phyloP scores from a whole-genome alignment of 2,329 filamentous ascomycete genomes.

The Aspergillus tamarii region DNA sequence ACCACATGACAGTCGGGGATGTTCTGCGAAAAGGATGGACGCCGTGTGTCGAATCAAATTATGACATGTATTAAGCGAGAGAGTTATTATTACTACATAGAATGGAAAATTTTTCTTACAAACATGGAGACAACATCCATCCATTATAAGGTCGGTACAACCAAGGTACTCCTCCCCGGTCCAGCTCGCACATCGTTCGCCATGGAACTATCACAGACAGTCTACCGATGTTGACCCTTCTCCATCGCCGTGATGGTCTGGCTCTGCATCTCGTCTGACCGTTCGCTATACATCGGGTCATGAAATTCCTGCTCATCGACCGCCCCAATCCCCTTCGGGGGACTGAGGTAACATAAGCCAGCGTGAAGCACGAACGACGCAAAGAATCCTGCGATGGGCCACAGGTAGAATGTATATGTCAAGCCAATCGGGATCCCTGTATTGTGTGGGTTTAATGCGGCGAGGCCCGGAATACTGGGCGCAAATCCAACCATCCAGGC shows the following conservation, averaged over 20 bases:
- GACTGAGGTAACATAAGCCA: background rate
- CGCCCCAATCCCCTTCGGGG: background rate
- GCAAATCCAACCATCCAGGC: slow-evolving; percentile 20
- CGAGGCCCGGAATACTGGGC: background rate
- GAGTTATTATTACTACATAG: no score
- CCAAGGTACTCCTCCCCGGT: no score
- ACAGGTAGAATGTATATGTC: background rate
- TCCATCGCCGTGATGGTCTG: background rate
- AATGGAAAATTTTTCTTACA: background rate
- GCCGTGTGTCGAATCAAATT: no score
- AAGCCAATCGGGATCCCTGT: background rate
- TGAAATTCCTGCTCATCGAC: background rate
- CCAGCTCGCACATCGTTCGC: background rate
- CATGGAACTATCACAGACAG: background rate
- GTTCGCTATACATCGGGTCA: background rate
- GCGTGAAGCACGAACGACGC: background rate
- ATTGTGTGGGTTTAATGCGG: background rate
- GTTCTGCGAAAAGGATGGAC: no score
- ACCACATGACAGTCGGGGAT: no score
- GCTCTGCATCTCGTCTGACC: background rate
- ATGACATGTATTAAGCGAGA: no score
- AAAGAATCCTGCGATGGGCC: background rate
- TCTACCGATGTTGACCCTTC: background rate
- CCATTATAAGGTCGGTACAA: background rate
- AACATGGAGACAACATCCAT: background rate